Percentiles rank a stretch among this genome's conserved stretches.
These are phyloP conservation scores for Nepenthes alata DNA, from an alignment of 179 eudicot genomes.

Conservation along the genomic window DNA sequence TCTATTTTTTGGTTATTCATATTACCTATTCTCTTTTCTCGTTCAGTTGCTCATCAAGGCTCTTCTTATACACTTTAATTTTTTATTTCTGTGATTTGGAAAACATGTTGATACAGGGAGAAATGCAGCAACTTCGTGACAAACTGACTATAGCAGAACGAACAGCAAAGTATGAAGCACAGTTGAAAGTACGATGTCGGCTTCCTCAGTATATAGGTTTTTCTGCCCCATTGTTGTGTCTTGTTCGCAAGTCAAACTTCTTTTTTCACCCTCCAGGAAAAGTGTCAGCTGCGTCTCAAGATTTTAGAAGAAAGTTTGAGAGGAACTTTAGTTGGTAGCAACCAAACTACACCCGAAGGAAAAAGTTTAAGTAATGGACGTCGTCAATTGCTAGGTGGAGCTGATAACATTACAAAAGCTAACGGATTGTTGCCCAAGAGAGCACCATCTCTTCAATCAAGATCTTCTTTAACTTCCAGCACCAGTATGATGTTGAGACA, in stretches of 20 bases:
- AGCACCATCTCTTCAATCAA: conserved; percentile 65
- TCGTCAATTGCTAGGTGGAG: conserved; percentile 92
- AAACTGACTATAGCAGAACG: conserved; percentile 73
- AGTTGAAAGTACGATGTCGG: conserved; percentile 51
- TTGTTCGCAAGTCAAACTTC: background rate
- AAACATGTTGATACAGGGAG: conserved; percentile 43
- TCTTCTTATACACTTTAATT: background rate
- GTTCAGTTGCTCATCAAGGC: background rate
- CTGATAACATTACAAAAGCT: conserved; percentile 67
- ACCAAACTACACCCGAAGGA: conserved; percentile 51
- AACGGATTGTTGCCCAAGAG: conserved; percentile 87
- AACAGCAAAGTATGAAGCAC: conserved; percentile 86
- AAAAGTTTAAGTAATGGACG: conserved; percentile 73
- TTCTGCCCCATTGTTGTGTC: background rate
- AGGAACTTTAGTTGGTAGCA: conserved; percentile 39
- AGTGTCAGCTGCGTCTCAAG: conserved; percentile 70
- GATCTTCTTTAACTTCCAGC: conserved; percentile 57
- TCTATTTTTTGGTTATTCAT: too few relatives aligned
- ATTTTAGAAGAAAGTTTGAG: conserved; percentile 81
- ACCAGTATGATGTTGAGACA: conserved; percentile 74
- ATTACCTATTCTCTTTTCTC: background rate
- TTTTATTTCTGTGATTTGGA: conserved; percentile 4
- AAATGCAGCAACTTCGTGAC: conserved; percentile 89
- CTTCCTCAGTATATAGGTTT: conserved; percentile 1
- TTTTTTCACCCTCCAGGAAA: conserved; percentile 39